phyloP scores from a whole-genome alignment of 2,329 filamentous ascomycete genomes.

The Arthroderma uncinatum region DNA sequence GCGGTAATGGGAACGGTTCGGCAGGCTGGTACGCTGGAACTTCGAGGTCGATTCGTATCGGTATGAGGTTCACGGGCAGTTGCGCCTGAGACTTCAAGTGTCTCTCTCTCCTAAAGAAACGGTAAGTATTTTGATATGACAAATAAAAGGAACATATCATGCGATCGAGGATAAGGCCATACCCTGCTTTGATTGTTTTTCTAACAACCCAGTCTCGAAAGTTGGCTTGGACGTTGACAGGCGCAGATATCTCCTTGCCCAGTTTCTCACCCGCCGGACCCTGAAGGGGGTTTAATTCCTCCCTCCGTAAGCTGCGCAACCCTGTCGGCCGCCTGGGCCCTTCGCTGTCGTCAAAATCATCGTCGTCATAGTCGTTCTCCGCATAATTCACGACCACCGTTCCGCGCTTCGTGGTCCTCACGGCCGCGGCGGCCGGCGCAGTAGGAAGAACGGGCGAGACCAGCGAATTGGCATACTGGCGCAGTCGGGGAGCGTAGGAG shows the following conservation, averaged over 20 bases:
- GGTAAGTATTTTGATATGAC: neutral
- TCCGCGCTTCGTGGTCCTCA: slow-evolving; percentile 90
- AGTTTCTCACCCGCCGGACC: slow-evolving; percentile 61
- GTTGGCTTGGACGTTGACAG: slow-evolving; percentile 77
- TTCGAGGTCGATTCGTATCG: slow-evolving; percentile 92
- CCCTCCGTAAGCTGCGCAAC: slow-evolving; percentile 67
- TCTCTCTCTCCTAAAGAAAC: slow-evolving; percentile 41
- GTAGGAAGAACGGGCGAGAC: slow-evolving; percentile 71
- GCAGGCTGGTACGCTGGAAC: slow-evolving; percentile 56
- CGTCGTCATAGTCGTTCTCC: slow-evolving; percentile 82
- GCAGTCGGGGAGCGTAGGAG: slow-evolving; percentile 80
- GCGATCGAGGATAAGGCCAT: slow-evolving; percentile 15
- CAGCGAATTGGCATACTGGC: slow-evolving; percentile 83
- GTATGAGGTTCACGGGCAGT: slow-evolving; percentile 80
- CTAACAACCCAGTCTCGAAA: slow-evolving; percentile 96
- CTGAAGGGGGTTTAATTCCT: slow-evolving; percentile 55
- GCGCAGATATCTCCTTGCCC: slow-evolving; percentile 67
- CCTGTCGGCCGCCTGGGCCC: slow-evolving; percentile 63
- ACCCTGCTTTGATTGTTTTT: slow-evolving; percentile 39
- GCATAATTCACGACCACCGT: slow-evolving; percentile 97
- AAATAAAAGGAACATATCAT: neutral
- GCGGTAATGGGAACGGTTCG: slow-evolving; percentile 38
- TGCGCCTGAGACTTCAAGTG: slow-evolving; percentile 56
- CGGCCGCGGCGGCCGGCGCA: slow-evolving; percentile 52
- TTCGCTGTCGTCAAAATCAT: slow-evolving; percentile 53